Evolutionary conservation across 208 protist species (phyloP), one percentile per base, ranked within the genome.

Genomic region (Leishmania lainsoni): DNA sequence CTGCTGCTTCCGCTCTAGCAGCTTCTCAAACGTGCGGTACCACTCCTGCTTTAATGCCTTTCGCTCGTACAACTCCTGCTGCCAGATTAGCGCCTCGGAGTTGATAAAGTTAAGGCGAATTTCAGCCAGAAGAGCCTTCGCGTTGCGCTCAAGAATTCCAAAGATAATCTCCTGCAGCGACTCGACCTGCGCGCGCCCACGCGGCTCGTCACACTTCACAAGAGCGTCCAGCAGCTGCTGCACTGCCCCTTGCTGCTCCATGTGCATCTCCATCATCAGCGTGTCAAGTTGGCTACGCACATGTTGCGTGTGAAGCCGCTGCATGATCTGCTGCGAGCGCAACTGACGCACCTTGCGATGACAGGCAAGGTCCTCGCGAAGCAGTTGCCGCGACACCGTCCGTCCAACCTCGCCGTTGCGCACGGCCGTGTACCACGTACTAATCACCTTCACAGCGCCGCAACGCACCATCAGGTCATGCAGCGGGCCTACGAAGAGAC

Each of bases 41-140:
- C 85, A 87, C 74, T 83, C 81, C 52, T 79, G 71, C 69, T 49
- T 73, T 29, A 90, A 75, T 39, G 75, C 32, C 59, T 90, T 77
- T n/a, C 88, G 84, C 79, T 87, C 88, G 73, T 90, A 87, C 26
- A 79, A 87, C 75, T 92, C 88, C 45, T 88, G 65, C 72, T 90
- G 86, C 81, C 81, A 87, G 20, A 93, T 52, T 0, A 89, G 83
- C n/a, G 86, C 82, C 58, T 89, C 66, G 39, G 61, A 56, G 66
- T 81, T 85, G 22, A 79, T 73, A 12, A 79, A 32, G 29, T 75
- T 49, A 1, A 63, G 29, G 29, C 76, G 71, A 65, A 85, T 63
- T 4, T 74, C 77, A 4, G 71, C 63, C 72, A 76, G 51, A 4
- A 81, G 63, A 1, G 78, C 61, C 51, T 81, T 73, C 16, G 71